A percentile compares a stretch with the other conserved stretches of the same genome.
Evolutionary conservation across 164 flowering plant genomes (phyloP).

Genomic region (Akebia trifoliata): DNA sequence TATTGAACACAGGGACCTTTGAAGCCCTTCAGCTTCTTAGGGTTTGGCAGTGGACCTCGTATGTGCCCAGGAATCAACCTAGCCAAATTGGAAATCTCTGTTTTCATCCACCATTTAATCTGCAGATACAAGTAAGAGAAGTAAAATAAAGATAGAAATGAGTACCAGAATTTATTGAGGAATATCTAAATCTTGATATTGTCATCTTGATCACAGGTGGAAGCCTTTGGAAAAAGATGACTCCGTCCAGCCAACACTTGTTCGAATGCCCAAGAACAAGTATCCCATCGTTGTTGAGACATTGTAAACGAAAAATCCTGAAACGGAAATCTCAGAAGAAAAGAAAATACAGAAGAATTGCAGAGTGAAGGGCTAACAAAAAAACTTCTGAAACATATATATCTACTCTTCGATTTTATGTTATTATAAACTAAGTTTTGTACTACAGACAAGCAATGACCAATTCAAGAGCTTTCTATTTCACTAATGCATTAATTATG

Average conservation of each 20-base stretch:
- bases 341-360: not conserved
- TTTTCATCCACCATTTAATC: conserved; percentile 61
- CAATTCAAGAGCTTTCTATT: not conserved
- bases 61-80: conserved; percentile 69
- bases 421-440: not conserved
- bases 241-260: conserved; percentile 56
- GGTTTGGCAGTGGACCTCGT: conserved; percentile 60
- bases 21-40: conserved; percentile 52
- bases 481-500: conserved; percentile 37
- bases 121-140: conserved; percentile 54
- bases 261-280: conserved; percentile 70
- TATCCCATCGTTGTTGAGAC: conserved; percentile 47
- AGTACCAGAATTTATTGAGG: not conserved
- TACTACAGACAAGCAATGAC: not conserved
- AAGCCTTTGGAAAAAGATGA: conserved; percentile 46
- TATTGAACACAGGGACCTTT: conserved; percentile 41
- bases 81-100: conserved; percentile 53
- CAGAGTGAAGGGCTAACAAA: not conserved
- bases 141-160: not conserved
- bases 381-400: not conserved
- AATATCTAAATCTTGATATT: not conserved
- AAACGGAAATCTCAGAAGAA: not conserved
- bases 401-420: not conserved
- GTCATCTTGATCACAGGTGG: conserved; percentile 41
- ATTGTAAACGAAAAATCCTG: conserved; percentile 23